Evolutionary conservation across 441 rosid species (phyloP), one percentile per base, ranked within the genome.

Genomic region (Erodium trifolium): DNA sequence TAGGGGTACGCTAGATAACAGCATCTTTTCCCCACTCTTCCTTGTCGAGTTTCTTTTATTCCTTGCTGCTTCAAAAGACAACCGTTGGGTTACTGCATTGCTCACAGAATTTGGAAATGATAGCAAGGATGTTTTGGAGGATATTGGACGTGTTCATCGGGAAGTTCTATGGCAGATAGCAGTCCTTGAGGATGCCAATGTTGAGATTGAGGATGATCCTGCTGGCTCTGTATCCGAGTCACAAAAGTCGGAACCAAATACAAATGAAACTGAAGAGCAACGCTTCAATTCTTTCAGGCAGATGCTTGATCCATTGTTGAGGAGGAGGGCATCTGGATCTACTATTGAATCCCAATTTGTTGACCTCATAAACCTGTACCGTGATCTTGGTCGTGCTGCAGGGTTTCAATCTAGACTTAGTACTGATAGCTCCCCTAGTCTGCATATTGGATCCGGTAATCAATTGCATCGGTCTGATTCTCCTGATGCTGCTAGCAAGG

Each of bases 11-110:
- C 89, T 81, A 39, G 89, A 86, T 77, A 79, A 70, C 77, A 86
- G 76, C 73, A 80, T 92, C 51, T 92, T 95, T 80, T 69, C 99
- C 16, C 82, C 94, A 34, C 95, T 95, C 74, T 92, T 88, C 78
- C 91, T 95, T 68, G 82, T 92, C 53, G 99, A 95, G 84, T 95
- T 95, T 79, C 97, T 95, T 75, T 69, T 95, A 57, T 89, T 92
- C 79, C 95, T 95, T 83, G 97, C 97, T 78, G 96, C 94, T 66
- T 89, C 98, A 6, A 95, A 89, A 77, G 99, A 95, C 75, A 92
- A 87, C 78, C 96, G 99, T 37, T 92, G 96, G 99, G 86, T 95
- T 68, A 83, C 84, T 88, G 97, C 99, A 34, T 78, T 95, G 81
- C 97, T 95, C 51, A 73, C 87, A 12, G 99, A 92, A 79, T 89